These are phyloP conservation scores for Umbelopsis sp. DNA, from an alignment of 192 early-diverging fungal species.

Conservation along the genomic window DNA sequence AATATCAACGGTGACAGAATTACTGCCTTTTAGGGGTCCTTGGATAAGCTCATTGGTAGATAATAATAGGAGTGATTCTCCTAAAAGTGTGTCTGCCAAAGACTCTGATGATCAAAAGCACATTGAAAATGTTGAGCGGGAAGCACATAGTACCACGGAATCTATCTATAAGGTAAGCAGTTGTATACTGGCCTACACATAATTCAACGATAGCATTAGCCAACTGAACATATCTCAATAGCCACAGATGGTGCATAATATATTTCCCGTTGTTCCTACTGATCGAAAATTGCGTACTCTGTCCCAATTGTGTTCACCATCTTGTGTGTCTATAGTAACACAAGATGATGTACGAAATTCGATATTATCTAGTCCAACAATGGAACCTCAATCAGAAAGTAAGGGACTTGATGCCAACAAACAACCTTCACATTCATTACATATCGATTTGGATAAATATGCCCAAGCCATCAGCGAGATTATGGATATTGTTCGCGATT, in stretches of 20 bases:
- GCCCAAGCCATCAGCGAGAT: conserved; percentile 31
- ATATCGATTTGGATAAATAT: conserved; percentile 34
- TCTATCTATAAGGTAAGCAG: neutral
- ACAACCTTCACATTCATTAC: conserved; percentile 5
- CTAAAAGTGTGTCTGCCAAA: too few relatives aligned
- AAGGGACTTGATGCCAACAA: neutral
- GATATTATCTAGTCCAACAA: neutral
- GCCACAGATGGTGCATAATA: conserved; percentile 32
- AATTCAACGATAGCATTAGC: neutral
- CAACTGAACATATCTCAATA: conserved; percentile 4
- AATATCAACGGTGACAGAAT: neutral
- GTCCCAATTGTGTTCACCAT: conserved; percentile 30
- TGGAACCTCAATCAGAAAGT: too few relatives aligned
- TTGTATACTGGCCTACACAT: too few relatives aligned
- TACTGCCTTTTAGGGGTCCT: neutral
- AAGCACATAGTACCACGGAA: neutral
- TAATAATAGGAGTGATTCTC: neutral
- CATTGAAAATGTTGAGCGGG: too few relatives aligned
- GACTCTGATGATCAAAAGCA: too few relatives aligned
- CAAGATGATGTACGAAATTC: conserved; percentile 12
- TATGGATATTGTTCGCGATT: conserved; percentile 20
- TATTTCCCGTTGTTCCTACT: conserved; percentile 35
- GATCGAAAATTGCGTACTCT: conserved; percentile 37
- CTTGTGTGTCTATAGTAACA: neutral
- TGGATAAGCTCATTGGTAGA: conserved; percentile 2